phyloP scores from a whole-genome alignment of 257 asterid genomes.

The Ophiorrhiza pumila region DNA sequence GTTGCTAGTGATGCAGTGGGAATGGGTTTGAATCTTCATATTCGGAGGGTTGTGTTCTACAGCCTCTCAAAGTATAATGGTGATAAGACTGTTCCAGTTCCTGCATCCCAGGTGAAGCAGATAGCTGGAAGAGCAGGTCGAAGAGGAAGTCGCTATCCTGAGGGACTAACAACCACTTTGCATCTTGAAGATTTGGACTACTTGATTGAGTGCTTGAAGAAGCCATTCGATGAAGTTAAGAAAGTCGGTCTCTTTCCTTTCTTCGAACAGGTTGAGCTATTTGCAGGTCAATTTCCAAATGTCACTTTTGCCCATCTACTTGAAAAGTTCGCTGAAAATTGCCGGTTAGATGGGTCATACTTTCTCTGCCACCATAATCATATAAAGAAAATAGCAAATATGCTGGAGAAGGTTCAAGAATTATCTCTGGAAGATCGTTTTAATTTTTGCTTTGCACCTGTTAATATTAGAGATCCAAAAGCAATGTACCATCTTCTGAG shows the following conservation, averaged over 20 bases:
- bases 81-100: conserved; percentile 71
- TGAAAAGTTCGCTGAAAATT: conserved; percentile 65
- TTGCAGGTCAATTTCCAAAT: conserved; percentile 67
- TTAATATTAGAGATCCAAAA: conserved; percentile 80
- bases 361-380: conserved; percentile 76
- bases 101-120: conserved; percentile 92
- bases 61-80: conserved; percentile 77
- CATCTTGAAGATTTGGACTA: conserved; percentile 73
- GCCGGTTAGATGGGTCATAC: conserved; percentile 69
- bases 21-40: conserved; percentile 92
- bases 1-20: conserved; percentile 98
- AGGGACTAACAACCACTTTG: conserved; percentile 81
- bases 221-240: conserved; percentile 77
- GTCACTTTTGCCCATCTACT: conserved; percentile 59
- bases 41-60: conserved; percentile 69
- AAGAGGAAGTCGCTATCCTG: conserved; percentile 89
- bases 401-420: conserved; percentile 71
- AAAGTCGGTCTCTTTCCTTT: conserved; percentile 91
- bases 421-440: conserved; percentile 84
- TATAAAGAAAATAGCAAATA: conserved; percentile 76
- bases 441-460: conserved; percentile 92
- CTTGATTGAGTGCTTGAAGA: conserved; percentile 75
- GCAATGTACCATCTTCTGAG: conserved; percentile 82
- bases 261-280: conserved; percentile 89
- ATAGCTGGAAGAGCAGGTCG: conserved; percentile 98